Conservation (phyloP, 2,329 filamentous ascomycete genomes). For the Sporothrix humicola region DNA sequence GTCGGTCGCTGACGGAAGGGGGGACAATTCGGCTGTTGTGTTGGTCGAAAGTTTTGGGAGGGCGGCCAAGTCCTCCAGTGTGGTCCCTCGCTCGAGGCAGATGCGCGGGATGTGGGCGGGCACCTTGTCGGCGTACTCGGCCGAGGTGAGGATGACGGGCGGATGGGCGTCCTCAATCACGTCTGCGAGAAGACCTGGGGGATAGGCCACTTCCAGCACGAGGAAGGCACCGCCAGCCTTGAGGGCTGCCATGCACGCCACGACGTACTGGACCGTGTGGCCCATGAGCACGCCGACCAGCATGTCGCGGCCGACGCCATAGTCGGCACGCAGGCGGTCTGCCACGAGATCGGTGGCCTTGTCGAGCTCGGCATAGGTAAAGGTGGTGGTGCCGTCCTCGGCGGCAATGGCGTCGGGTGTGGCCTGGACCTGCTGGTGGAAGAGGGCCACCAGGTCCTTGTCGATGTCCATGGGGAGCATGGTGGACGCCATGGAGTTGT, state of each 20-base stretch:
- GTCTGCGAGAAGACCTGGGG: conserved; percentile 73
- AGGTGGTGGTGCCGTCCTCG: conserved; percentile 69
- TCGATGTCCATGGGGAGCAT: conserved; percentile 63
- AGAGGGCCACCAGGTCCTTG: conserved; percentile 75
- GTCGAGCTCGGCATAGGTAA: conserved; percentile 77
- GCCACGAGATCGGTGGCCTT: conserved; percentile 69
- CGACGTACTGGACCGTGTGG: conserved; percentile 78
- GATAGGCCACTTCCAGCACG: conserved; percentile 80
- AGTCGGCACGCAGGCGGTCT: conserved; percentile 61
- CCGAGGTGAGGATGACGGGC: conserved; percentile 71
- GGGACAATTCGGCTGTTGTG: too few species aligned
- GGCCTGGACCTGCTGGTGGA: conserved; percentile 68
- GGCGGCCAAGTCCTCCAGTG: neutral
- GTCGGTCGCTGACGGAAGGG: too few species aligned
- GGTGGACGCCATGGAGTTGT: conserved; percentile 6
- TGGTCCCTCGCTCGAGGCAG: conserved; percentile 59
- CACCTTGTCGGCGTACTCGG: conserved; percentile 68
- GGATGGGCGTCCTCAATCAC: conserved; percentile 78
- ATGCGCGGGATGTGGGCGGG: conserved; percentile 68
- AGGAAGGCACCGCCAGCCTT: conserved; percentile 80
- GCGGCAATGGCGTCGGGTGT: conserved; percentile 74
- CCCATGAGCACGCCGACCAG: conserved; percentile 78
- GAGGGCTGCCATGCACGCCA: conserved; percentile 77
- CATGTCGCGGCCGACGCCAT: conserved; percentile 74
- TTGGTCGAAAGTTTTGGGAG: neutral